A percentile compares a stretch with the other conserved stretches of the same genome.
Evolutionary conservation across 2,329 filamentous ascomycete species (phyloP).

Genomic region (Hymenoscyphus scutula): DNA sequence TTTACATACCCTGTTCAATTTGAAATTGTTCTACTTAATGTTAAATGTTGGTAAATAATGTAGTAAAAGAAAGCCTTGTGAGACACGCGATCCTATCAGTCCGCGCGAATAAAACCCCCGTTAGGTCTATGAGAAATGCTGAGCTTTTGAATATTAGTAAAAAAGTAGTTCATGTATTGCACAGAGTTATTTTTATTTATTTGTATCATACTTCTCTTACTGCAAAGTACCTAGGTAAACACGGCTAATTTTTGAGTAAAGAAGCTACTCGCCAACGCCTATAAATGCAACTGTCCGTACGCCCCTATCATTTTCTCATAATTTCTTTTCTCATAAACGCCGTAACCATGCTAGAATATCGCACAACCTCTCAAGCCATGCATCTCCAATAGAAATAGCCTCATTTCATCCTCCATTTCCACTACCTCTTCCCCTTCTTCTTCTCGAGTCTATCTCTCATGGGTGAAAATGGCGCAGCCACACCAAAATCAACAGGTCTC

Average conservation of each 20-base stretch:
- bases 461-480: conserved; percentile 58
- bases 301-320: neutral
- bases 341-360: neutral
- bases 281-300: neutral
- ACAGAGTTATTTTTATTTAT: no score
- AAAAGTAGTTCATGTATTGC: no score
- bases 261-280: neutral
- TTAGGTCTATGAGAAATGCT: no score
- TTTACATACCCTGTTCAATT: neutral
- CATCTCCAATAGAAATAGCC: neutral
- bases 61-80: no score
- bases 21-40: neutral
- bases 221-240: neutral
- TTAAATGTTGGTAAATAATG: no score
- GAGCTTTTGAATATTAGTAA: no score
- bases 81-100: no score
- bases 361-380: neutral
- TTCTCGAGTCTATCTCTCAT: conserved; percentile 48
- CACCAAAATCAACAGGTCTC: conserved; percentile 47
- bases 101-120: no score
- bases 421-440: conserved; percentile 28
- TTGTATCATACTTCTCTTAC: neutral
- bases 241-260: neutral
- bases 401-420: neutral
- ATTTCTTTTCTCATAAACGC: conserved; percentile 5